A percentile compares a stretch with the other conserved stretches of the same genome.
phyloP scores from a whole-genome alignment of 192 early-diverging fungal genomes.

The Chytriomyces hyalinus region DNA sequence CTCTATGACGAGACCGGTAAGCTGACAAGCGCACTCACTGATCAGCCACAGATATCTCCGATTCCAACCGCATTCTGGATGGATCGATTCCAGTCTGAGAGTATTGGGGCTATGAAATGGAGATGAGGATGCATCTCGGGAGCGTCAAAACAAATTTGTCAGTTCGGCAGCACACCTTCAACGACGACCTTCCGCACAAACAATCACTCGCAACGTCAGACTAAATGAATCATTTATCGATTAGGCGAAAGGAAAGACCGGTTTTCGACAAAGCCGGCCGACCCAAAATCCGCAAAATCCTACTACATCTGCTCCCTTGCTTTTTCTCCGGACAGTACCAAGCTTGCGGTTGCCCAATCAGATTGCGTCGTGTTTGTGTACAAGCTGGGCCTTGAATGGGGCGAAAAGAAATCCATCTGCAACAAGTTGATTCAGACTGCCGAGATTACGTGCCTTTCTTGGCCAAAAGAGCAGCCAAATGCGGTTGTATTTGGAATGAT shows the following conservation, averaged over 20 bases:
- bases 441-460: conserved; percentile 66
- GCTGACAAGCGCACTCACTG: not conserved
- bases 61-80: not conserved
- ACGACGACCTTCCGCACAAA: not conserved
- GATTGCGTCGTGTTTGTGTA: conserved; percentile 71
- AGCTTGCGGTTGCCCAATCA: conserved; percentile 66
- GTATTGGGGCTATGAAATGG: not conserved
- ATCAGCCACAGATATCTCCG: not conserved
- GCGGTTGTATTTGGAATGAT: conserved; percentile 66
- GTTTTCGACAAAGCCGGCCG: conserved; percentile 70
- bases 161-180: not conserved
- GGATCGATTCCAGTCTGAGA: not conserved
- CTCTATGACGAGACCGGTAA: conserved; percentile 66
- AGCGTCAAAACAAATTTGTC: not conserved
- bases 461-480: conserved; percentile 67
- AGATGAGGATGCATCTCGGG: not conserved
- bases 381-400: conserved; percentile 71
- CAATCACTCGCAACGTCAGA: not conserved
- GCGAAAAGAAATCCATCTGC: conserved; percentile 71
- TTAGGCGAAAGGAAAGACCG: conserved; percentile 67
- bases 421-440: conserved; percentile 70
- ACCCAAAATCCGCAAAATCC: conserved; percentile 57
- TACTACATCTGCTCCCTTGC: conserved; percentile 62
- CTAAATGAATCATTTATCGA: not conserved
- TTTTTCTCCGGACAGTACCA: conserved; percentile 68